phyloP scores from a whole-genome alignment of 2,329 filamentous ascomycete species.

The Xylaria sp. region DNA sequence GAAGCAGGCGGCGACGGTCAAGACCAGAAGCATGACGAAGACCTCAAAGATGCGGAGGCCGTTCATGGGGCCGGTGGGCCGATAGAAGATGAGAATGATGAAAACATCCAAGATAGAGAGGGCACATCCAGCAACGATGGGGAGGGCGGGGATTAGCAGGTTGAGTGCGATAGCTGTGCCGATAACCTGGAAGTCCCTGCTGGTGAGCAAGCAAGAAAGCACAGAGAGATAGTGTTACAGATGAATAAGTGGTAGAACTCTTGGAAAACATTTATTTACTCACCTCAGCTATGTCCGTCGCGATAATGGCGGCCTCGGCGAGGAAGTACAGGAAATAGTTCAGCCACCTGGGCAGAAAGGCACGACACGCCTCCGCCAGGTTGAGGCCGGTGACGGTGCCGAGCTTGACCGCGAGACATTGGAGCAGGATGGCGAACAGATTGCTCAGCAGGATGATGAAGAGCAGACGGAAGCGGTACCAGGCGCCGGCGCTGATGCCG shows the following conservation, averaged over 20 bases:
- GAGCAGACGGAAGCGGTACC: conserved; percentile 72
- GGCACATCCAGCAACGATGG: conserved; percentile 74
- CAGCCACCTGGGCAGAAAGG: conserved; percentile 73
- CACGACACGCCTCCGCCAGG: conserved; percentile 73
- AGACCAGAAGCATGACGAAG: conserved; percentile 70
- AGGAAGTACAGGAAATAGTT: conserved; percentile 71
- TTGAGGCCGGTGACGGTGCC: conserved; percentile 76
- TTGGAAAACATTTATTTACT: conserved; percentile 26
- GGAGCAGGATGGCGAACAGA: conserved; percentile 76
- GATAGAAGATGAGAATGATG: conserved; percentile 74
- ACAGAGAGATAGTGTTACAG: neutral
- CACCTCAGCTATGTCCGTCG: conserved; percentile 76
- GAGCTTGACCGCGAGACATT: conserved; percentile 75
- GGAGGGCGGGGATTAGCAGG: conserved; percentile 70
- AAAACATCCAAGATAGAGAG: conserved; percentile 76
- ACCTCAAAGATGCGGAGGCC: conserved; percentile 72
- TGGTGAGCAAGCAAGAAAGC: conserved; percentile 29
- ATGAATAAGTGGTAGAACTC: neutral
- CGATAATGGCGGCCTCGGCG: conserved; percentile 75
- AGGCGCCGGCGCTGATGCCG: conserved; percentile 74
- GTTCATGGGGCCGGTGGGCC: conserved; percentile 67
- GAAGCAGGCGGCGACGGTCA: conserved; percentile 77
- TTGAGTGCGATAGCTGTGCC: conserved; percentile 77
- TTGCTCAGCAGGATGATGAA: conserved; percentile 77
- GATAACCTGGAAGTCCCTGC: conserved; percentile 63